phyloP scores from a whole-genome alignment of 441 rosid genomes.

The Theobroma grandiflorum region DNA sequence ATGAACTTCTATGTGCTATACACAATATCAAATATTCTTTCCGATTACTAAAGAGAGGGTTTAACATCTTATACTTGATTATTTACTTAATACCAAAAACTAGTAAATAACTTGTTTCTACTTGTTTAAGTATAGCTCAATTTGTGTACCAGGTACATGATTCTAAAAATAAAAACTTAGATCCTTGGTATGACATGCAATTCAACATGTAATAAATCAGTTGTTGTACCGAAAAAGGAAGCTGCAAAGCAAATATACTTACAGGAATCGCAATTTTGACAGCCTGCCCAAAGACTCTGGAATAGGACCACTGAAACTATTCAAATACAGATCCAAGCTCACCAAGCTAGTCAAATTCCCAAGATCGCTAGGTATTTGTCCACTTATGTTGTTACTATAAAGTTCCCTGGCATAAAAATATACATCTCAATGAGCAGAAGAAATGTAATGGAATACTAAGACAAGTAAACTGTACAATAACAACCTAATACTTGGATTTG shows the following conservation, averaged over 20 bases:
- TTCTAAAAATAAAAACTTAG: neutral
- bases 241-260: conserved; percentile 42
- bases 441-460: neutral
- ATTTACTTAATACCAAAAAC: neutral
- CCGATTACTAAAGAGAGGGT: neutral
- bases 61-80: neutral
- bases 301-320: conserved; percentile 85
- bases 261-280: conserved; percentile 90
- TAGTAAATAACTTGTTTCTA: neutral
- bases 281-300: conserved; percentile 87
- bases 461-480: neutral
- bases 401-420: conserved; percentile 42
- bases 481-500: conserved; percentile 6
- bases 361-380: conserved; percentile 86
- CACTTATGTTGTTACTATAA: conserved; percentile 90
- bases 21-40: neutral
- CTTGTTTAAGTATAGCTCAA: neutral
- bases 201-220: conserved; percentile 12
- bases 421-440: neutral
- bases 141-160: neutral
- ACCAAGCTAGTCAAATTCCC: conserved; percentile 93
- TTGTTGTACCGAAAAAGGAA: conserved; percentile 6
- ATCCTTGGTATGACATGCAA: neutral
- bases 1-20: neutral
- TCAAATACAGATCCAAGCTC: conserved; percentile 99